These are phyloP conservation scores for Filosporella fistucella DNA, from an alignment of 495 filamentous ascomycete species.

Conservation along the genomic window DNA sequence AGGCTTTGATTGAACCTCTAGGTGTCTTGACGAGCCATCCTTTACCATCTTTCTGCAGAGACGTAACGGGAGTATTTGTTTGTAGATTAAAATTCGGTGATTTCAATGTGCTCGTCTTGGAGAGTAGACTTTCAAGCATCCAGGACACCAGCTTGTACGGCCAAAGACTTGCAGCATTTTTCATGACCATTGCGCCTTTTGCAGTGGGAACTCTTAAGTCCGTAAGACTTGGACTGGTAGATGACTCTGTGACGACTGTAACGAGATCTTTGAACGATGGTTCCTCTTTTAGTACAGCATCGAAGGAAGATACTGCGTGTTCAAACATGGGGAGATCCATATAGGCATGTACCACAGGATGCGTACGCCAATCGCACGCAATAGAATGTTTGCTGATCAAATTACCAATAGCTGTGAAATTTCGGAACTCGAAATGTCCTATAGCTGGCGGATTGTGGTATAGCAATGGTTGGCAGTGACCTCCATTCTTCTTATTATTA, in stretches of 20 bases:
- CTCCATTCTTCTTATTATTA: constrained; percentile 52
- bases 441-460: constrained; percentile 46
- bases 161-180: constrained; percentile 54
- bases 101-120: constrained; percentile 17
- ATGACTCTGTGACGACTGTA: constrained; percentile 17
- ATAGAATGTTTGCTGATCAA: constrained; percentile 48
- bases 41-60: constrained; percentile 27
- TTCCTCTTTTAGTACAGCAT: constrained; percentile 34
- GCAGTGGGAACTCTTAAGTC: constrained; percentile 22
- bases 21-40: constrained; percentile 55
- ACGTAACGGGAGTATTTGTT: constrained; percentile 63
- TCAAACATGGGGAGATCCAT: constrained; percentile 41
- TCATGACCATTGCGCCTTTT: constrained; percentile 40
- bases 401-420: constrained; percentile 44
- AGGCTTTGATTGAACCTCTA: constrained; percentile 53
- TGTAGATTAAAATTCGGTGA: constrained; percentile 63
- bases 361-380: constrained; percentile 55
- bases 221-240: constrained; percentile 17
- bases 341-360: constrained; percentile 50
- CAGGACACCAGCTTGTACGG: constrained; percentile 76
- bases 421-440: constrained; percentile 60
- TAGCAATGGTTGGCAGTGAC: constrained; percentile 65
- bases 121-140: constrained; percentile 54
- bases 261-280: constrained; percentile 42
- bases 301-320: constrained; percentile 36